These are phyloP conservation scores for Barnettozyma sucrosica DNA, from an alignment of 805 yeast species.

Conservation along the genomic window DNA sequence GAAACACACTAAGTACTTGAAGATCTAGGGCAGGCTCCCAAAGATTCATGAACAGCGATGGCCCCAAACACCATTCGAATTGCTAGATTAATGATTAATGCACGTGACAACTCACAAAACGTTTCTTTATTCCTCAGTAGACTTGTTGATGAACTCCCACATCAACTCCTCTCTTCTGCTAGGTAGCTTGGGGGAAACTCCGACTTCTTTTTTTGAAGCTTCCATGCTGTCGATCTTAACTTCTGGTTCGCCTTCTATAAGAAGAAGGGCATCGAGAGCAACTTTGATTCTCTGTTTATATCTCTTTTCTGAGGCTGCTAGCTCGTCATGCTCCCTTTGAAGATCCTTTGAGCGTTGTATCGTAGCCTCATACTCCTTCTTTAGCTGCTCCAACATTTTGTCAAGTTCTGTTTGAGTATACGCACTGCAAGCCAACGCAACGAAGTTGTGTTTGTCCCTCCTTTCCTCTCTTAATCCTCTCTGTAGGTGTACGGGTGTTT, in stretches of 20 bases:
- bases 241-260: background rate
- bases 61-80: background rate
- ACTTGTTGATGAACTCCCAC: conserved; percentile 1
- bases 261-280: background rate
- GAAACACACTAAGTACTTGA: background rate
- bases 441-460: no score
- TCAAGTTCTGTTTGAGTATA: background rate
- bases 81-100: background rate
- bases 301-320: background rate
- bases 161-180: background rate
- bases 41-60: background rate
- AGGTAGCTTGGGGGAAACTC: background rate
- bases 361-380: background rate
- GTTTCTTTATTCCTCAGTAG: background rate
- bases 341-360: background rate
- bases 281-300: background rate
- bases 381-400: background rate
- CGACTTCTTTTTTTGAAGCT: background rate
- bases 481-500: background rate
- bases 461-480: no score
- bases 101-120: background rate
- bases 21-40: background rate
- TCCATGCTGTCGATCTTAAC: background rate
- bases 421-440: no score
- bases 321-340: background rate